A percentile compares a stretch with the other conserved stretches of the same genome.
These are phyloP conservation scores for Triticum turgidum DNA, from an alignment of 176 grass and related monocot species.

Conservation along the genomic window DNA sequence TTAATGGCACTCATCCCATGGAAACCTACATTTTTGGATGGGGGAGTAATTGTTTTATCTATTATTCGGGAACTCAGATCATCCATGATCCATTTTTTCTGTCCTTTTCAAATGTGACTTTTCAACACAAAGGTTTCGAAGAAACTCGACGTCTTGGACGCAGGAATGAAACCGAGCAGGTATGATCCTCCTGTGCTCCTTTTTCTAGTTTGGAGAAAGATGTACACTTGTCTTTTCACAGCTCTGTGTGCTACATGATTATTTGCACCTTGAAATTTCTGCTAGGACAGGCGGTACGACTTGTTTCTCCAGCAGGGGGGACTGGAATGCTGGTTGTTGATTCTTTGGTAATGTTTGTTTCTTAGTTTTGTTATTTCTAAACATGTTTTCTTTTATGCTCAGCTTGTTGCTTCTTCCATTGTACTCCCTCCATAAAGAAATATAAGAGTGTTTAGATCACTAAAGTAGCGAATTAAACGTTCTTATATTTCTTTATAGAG, in stretches of 20 bases:
- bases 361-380: conserved; percentile 26
- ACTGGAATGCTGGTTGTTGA: conserved; percentile 98
- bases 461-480: no score
- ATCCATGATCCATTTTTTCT: not conserved
- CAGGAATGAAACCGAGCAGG: conserved; percentile 81
- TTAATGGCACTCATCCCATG: no score
- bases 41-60: no score
- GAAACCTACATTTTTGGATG: no score
- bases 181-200: conserved; percentile 1
- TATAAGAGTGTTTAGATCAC: no score
- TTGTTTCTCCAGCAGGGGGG: conserved; percentile 65
- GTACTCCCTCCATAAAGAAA: not conserved
- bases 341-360: conserved; percentile 67
- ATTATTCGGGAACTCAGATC: not conserved
- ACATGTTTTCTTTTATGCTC: conserved; percentile 12
- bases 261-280: conserved; percentile 24
- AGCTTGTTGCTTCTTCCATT: not conserved
- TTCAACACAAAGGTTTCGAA: conserved; percentile 45
- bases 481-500: no score
- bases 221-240: not conserved
- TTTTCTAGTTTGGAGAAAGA: not conserved
- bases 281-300: conserved; percentile 62
- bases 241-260: not conserved
- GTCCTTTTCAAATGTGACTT: conserved; percentile 56
- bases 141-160: conserved; percentile 61